These are phyloP conservation scores for Salix koriyanagi DNA, from an alignment of 345 rosid genomes.

Conservation along the genomic window DNA sequence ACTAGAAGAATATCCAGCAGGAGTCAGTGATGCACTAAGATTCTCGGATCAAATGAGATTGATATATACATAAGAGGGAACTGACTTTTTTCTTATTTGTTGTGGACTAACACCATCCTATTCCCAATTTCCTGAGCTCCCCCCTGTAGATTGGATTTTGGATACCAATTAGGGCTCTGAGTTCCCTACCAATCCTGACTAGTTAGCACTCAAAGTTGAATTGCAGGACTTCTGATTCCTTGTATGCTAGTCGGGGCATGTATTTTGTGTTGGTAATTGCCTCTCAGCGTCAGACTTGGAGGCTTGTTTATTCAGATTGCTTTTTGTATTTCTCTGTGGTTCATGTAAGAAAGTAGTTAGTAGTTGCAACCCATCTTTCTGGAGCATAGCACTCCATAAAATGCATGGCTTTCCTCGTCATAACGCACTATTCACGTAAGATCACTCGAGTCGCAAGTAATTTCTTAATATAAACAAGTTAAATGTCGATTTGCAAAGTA, in stretches of 20 bases:
- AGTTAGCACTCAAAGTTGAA: neutral
- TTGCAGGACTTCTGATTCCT: neutral
- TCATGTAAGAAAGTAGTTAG: too few relatives aligned
- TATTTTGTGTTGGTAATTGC: neutral
- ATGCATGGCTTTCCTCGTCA: too few relatives aligned
- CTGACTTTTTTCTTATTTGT: conserved; percentile 7
- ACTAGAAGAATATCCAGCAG: neutral
- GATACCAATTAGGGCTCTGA: neutral
- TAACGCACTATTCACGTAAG: too few relatives aligned
- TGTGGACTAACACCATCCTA: neutral
- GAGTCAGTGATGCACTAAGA: neutral
- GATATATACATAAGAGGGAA: neutral
- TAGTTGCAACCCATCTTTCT: too few relatives aligned
- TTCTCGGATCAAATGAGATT: neutral
- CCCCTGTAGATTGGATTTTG: conserved; percentile 8
- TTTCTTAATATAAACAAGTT: too few relatives aligned
- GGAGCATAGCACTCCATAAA: too few relatives aligned
- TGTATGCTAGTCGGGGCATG: neutral
- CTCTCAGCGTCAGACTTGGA: neutral
- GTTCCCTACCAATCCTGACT: neutral
- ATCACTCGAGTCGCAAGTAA: too few relatives aligned
- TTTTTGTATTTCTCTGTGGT: neutral
- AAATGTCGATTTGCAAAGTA: too few relatives aligned
- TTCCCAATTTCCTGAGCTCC: neutral
- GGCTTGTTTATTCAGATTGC: neutral